Percentiles rank a stretch among this genome's conserved stretches.
Conservation (phyloP, 2,329 filamentous ascomycete genomes). For the Calonectria naviculata region DNA sequence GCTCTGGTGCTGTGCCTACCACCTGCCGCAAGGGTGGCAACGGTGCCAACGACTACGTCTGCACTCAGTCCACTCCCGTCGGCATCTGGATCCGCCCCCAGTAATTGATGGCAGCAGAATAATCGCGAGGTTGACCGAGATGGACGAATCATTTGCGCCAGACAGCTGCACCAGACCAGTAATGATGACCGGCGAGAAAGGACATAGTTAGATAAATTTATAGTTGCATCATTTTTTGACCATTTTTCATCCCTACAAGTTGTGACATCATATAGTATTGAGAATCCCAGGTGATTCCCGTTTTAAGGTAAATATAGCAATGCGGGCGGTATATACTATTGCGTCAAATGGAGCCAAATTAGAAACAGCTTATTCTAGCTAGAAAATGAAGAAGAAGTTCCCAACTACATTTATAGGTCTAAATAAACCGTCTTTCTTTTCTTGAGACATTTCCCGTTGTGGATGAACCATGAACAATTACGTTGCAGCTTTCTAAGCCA, state of each 20-base stretch:
- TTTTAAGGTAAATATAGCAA: no score
- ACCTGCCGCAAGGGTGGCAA: constrained; percentile 17
- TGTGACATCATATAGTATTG: no score
- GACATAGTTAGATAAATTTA: not conserved
- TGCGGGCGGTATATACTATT: no score
- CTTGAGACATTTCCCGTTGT: no score
- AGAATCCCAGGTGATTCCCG: no score
- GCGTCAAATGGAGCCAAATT: no score
- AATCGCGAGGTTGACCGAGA: not conserved
- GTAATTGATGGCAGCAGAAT: not conserved
- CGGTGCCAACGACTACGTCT: constrained; percentile 15
- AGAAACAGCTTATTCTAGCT: no score
- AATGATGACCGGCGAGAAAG: not conserved
- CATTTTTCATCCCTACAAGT: no score
- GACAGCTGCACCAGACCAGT: not conserved
- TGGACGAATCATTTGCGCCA: not conserved
- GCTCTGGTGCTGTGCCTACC: not conserved
- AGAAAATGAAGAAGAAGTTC: no score
- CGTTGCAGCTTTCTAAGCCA: not conserved
- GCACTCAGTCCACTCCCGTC: constrained; percentile 21
- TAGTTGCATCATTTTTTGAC: not conserved
- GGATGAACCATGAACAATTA: no score
- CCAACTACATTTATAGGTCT: no score
- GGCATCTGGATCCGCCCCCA: constrained; percentile 6
- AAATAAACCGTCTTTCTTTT: no score